Evolutionary conservation across 2,329 filamentous ascomycete species (phyloP), one percentile per base, ranked within the genome.

Genomic region (Colletotrichum incanum): DNA sequence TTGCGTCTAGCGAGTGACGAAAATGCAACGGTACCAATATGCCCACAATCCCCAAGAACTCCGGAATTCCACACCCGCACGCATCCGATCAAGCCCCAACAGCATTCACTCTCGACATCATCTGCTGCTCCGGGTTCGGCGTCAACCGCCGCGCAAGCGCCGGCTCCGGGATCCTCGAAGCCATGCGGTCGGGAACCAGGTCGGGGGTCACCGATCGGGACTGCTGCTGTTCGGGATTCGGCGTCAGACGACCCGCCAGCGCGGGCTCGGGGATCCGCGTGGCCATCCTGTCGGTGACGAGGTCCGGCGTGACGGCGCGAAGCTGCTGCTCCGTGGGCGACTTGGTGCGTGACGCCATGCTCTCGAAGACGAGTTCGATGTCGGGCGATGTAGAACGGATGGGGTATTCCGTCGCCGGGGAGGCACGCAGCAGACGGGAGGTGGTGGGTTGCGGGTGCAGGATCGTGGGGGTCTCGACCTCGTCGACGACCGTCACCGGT

Each of bases 391-490:
- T 58, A 28, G 88, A 89, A 49, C 89, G 84, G 41, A 89, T 76
- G 5, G 86, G 86, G 74, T 88, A 89, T 76, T 90, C 88, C 6
- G 84, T 85, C 2, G 87, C 87, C 2, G 89, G 89, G 16, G 86
- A 86, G 39, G 86, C 85, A n/a, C 86, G 85, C 14, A 90, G 80
- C 14, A 90, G 84, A 49, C 84, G 85, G 2, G 87, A 88, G 11
- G 88, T 89, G 49, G 87, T 86, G 14, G 89, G 88, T 77, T 90
- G 86, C 0, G 89, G 89, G 2, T 85, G 80, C 37, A 85, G 79
- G 73, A 90, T 87, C 11, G 84, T 87, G 1, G 86, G 83, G 0
- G 79, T 80, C 52, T 81, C 77, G 62, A 82, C 81, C 71, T 86
- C 83, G 54, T 86, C 83, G 54, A 88, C 78, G 61, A 84, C 81